phyloP scores from a whole-genome alignment of 371 early-diverging fungal species.

The Mucor racemosus region DNA sequence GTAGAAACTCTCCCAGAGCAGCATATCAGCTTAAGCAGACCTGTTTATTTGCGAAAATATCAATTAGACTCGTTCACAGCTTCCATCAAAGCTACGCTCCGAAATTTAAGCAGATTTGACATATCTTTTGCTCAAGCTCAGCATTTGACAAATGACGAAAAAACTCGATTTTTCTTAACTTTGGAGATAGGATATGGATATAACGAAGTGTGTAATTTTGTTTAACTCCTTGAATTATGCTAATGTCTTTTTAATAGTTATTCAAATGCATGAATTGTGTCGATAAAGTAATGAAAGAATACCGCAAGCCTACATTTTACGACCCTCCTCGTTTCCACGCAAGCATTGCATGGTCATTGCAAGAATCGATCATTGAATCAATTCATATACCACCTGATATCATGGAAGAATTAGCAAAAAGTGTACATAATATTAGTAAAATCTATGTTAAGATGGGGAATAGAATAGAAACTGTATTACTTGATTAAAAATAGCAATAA shows the following conservation, averaged over 20 bases:
- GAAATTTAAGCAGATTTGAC: constrained; percentile 15
- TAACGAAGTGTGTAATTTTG: constrained; percentile 35
- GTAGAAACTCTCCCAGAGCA: constrained; percentile 12
- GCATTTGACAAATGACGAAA: constrained; percentile 45
- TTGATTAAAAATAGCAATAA: background rate
- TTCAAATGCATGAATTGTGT: constrained; percentile 24
- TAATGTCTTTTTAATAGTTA: constrained; percentile 17
- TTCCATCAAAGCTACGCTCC: constrained; percentile 9
- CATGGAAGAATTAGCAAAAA: constrained; percentile 16
- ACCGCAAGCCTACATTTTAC: constrained; percentile 39
- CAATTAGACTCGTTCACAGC: constrained; percentile 37
- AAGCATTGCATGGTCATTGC: constrained; percentile 48
- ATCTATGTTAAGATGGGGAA: constrained; percentile 45
- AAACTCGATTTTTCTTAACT: constrained; percentile 49
- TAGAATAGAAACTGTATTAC: constrained; percentile 17
- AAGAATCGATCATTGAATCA: constrained; percentile 12
- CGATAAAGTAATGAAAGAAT: constrained; percentile 32
- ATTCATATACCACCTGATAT: constrained; percentile 22
- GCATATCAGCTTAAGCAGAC: constrained; percentile 46
- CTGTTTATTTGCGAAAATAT: constrained; percentile 41
- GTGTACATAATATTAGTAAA: constrained; percentile 14
- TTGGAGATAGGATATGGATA: constrained; percentile 52
- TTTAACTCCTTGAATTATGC: background rate
- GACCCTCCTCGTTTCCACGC: constrained; percentile 56
- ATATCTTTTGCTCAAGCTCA: constrained; percentile 47